These are phyloP conservation scores for Leishmania arabica DNA, from an alignment of 208 protist genomes.

Conservation along the genomic window DNA sequence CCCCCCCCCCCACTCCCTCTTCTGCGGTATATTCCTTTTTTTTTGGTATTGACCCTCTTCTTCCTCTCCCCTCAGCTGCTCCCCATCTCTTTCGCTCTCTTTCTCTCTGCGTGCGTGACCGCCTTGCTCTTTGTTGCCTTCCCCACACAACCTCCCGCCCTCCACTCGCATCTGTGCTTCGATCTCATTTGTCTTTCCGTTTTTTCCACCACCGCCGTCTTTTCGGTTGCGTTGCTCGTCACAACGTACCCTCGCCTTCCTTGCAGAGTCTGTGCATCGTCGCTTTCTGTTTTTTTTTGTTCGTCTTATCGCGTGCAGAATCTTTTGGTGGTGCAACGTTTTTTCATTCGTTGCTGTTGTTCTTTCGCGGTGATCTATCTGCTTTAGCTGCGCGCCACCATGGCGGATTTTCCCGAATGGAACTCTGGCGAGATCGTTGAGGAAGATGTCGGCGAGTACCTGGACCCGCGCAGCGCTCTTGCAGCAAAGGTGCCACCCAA, in stretches of 20 bases:
- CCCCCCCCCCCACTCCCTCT: too few species aligned
- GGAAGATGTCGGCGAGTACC: conserved; percentile 42
- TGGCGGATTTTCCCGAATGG: conserved; percentile 29
- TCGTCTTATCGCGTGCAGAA: too few species aligned
- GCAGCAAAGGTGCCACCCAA: conserved; percentile 30
- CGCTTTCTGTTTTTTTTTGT: not conserved
- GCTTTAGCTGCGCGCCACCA: not conserved
- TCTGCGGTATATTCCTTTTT: not conserved
- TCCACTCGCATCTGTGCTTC: not conserved
- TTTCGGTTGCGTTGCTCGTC: not conserved
- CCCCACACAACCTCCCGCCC: not conserved
- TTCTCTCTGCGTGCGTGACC: not conserved
- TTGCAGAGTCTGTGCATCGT: not conserved
- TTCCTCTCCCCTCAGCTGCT: not conserved
- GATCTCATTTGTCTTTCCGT: not conserved
- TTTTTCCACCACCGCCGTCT: not conserved
- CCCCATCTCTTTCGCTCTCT: not conserved
- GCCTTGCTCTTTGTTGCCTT: not conserved
- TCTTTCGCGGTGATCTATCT: not conserved
- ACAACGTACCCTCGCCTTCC: too few species aligned
- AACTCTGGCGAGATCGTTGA: conserved; percentile 43
- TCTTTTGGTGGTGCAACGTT: too few species aligned
- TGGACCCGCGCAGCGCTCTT: conserved; percentile 22
- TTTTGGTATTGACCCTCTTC: not conserved
- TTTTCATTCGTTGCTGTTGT: not conserved